A percentile compares a stretch with the other conserved stretches of the same genome.
Conservation (phyloP, 176 grass and related monocot genomes). For the Musa acuminata region DNA sequence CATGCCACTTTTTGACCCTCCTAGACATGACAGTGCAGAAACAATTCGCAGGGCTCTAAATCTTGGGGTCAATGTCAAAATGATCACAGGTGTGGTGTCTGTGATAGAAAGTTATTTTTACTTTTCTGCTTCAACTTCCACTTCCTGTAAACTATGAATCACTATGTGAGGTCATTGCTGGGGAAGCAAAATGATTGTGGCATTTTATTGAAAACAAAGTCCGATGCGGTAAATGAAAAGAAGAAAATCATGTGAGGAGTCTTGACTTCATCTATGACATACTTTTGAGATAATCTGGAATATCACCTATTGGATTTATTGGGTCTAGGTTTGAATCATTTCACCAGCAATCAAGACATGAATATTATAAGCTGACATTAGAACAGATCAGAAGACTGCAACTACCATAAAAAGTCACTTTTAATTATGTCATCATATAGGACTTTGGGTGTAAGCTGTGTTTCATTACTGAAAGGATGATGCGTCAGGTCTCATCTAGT, state of each 20-base stretch:
- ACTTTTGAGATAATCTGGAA: too few species aligned
- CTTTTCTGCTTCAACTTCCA: not conserved
- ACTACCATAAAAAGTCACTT: too few species aligned
- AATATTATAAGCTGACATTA: too few species aligned
- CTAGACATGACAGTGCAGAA: conserved; percentile 84
- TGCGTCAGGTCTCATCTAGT: too few species aligned
- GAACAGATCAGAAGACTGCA: too few species aligned
- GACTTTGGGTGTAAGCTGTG: too few species aligned
- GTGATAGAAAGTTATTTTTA: not conserved
- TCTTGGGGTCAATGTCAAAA: conserved; percentile 91
- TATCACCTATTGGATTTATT: too few species aligned
- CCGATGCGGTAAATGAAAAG: not conserved
- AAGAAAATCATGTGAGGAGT: not conserved
- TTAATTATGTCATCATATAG: too few species aligned
- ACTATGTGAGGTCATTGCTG: not conserved
- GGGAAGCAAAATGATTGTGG: not conserved
- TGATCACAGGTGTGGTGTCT: conserved; percentile 54
- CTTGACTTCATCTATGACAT: too few species aligned
- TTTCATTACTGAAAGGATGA: too few species aligned
- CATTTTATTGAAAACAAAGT: not conserved
- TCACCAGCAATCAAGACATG: too few species aligned
- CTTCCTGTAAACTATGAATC: not conserved
- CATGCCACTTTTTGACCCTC: conserved; percentile 86
- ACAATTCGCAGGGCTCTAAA: conserved; percentile 73
- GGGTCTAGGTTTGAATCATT: too few species aligned